phyloP scores from a whole-genome alignment of 164 flowering plant genomes.

The Malania oleifera region DNA sequence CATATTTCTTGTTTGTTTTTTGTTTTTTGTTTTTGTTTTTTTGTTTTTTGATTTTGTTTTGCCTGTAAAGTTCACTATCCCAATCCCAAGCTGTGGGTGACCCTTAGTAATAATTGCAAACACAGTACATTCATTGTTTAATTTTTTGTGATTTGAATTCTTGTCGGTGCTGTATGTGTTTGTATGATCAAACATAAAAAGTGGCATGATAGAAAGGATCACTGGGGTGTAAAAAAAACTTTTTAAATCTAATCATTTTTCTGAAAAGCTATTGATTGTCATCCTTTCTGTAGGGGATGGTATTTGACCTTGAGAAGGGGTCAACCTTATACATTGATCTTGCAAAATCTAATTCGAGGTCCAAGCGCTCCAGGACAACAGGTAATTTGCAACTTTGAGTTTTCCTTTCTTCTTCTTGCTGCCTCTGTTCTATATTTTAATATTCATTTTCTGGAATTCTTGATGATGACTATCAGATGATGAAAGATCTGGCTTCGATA shows the following conservation, averaged over 20 bases:
- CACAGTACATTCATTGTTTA: too few species aligned
- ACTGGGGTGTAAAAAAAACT: neutral
- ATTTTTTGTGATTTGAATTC: too few species aligned
- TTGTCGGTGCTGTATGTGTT: neutral
- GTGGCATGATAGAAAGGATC: neutral
- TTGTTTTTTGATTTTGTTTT: too few species aligned
- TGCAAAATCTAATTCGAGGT: constrained; percentile 86
- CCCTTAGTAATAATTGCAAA: too few species aligned
- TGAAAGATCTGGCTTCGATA: constrained; percentile 53
- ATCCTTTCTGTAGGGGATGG: constrained; percentile 57
- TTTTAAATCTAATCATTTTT: neutral
- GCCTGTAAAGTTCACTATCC: too few species aligned
- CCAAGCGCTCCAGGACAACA: constrained; percentile 68
- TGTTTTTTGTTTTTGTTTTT: too few species aligned
- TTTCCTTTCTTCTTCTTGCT: neutral
- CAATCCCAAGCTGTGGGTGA: too few species aligned
- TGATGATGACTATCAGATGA: constrained; percentile 40
- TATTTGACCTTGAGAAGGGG: constrained; percentile 84
- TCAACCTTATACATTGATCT: constrained; percentile 76
- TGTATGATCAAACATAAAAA: neutral
- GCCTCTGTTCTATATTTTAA: neutral
- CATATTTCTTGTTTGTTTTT: too few species aligned
- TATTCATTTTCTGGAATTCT: constrained; percentile 13
- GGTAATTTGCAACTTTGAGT: constrained; percentile 33
- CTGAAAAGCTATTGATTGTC: constrained; percentile 1